A percentile compares a stretch with the other conserved stretches of the same genome.
phyloP scores from a whole-genome alignment of 208 protist genomes.

The Trypanosoma boissoni region DNA sequence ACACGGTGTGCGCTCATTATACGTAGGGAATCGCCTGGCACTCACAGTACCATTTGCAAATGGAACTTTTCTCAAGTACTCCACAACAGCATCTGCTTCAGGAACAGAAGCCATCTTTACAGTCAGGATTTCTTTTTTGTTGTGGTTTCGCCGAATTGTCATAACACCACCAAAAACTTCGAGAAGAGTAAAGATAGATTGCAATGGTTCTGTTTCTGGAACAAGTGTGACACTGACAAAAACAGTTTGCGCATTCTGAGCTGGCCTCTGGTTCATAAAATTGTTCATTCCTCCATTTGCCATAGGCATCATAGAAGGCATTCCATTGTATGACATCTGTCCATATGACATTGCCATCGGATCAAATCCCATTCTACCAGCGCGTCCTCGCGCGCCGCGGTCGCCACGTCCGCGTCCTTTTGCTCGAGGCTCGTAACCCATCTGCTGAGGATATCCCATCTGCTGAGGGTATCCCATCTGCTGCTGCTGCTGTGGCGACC shows the following conservation, averaged over 20 bases:
- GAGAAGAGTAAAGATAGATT: slow-evolving; percentile 79
- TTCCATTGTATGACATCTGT: slow-evolving; percentile 23
- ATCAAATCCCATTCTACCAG: slow-evolving; percentile 33
- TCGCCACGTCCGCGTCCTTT: slow-evolving; percentile 24
- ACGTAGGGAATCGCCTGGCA: slow-evolving; percentile 81
- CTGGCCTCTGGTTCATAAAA: slow-evolving; percentile 29
- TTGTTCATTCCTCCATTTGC: slow-evolving; percentile 16
- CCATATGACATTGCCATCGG: slow-evolving; percentile 33
- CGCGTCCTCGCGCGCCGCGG: slow-evolving; percentile 18
- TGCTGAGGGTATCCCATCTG: neutral
- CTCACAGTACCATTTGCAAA: slow-evolving; percentile 80
- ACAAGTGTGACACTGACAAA: slow-evolving; percentile 80
- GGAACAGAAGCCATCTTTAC: slow-evolving; percentile 82
- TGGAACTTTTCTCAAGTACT: slow-evolving; percentile 72
- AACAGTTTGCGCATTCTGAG: slow-evolving; percentile 48
- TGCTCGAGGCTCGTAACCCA: slow-evolving; percentile 24
- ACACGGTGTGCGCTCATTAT: slow-evolving; percentile 81
- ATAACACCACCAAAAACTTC: slow-evolving; percentile 84
- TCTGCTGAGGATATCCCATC: slow-evolving; percentile 29
- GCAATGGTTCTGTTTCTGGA: slow-evolving; percentile 71
- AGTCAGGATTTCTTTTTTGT: slow-evolving; percentile 84
- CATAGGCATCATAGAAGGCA: slow-evolving; percentile 29
- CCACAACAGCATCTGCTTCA: slow-evolving; percentile 71
- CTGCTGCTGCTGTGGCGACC: slow-evolving; percentile 8
- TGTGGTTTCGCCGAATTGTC: slow-evolving; percentile 85